Percentiles rank a stretch among this genome's conserved stretches.
phyloP scores from a whole-genome alignment of 495 filamentous ascomycete species.

The Neurospora sp. region DNA sequence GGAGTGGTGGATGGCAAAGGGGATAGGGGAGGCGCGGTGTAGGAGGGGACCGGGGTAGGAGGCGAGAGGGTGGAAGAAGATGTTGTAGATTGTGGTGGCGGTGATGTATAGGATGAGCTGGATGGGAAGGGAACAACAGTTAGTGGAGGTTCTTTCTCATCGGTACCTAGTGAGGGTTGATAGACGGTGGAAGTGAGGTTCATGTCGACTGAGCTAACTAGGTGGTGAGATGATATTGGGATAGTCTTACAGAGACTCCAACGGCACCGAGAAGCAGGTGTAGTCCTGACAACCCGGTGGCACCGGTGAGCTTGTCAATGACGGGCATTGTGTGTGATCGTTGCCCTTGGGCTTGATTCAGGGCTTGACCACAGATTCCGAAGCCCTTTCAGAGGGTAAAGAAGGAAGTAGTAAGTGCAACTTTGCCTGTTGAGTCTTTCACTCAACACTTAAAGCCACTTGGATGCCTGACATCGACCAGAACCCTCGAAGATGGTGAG shows the following conservation, averaged over 20 bases:
- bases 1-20: conserved; percentile 8
- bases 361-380: background rate
- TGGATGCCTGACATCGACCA: background rate
- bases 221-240: background rate
- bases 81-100: conserved; percentile 29
- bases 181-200: background rate
- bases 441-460: background rate
- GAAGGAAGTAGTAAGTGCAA: background rate
- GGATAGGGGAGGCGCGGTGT: conserved; percentile 32
- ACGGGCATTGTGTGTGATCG: background rate
- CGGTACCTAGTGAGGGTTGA: background rate
- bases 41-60: conserved; percentile 41
- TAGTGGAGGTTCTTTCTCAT: background rate
- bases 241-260: background rate
- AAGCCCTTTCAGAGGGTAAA: background rate
- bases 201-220: background rate
- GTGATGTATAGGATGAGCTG: conserved; percentile 1
- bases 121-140: background rate
- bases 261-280: background rate
- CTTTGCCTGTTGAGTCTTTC: background rate
- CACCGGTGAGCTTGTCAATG: background rate
- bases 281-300: background rate
- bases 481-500: background rate
- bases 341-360: background rate
- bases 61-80: conserved; percentile 44